Conservation (phyloP, 2,329 filamentous ascomycete species). For the Pseudogymnoascus sp. region DNA sequence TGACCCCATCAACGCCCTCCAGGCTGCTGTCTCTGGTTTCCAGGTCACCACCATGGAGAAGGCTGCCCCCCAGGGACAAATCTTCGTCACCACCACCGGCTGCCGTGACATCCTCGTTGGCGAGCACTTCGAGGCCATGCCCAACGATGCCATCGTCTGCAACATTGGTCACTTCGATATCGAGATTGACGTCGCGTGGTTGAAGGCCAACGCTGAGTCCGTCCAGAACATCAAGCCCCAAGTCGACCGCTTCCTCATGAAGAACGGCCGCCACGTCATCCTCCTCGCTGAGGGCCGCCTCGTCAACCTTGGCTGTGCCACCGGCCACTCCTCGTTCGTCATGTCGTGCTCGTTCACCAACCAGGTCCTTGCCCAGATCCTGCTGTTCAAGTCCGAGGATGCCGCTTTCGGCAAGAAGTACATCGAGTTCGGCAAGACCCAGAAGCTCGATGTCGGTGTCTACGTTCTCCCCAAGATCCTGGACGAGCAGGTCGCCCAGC, state of each 20-base stretch:
- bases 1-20: constrained; percentile 98
- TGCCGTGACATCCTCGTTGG: constrained; percentile 96
- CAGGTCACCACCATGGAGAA: constrained; percentile 98
- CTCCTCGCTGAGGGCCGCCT: constrained; percentile 97
- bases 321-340: constrained; percentile 98
- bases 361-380: constrained; percentile 99
- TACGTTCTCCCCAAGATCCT: constrained; percentile 98
- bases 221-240: constrained; percentile 99
- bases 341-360: constrained; percentile 99
- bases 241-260: constrained; percentile 95
- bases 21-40: constrained; percentile 95
- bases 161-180: constrained; percentile 99
- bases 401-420: constrained; percentile 87
- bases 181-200: constrained; percentile 99
- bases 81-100: constrained; percentile 98
- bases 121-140: constrained; percentile 90
- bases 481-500: constrained; percentile 94
- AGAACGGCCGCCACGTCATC: constrained; percentile 92
- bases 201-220: constrained; percentile 91
- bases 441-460: constrained; percentile 85
- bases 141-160: constrained; percentile 97
- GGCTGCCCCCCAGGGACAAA: constrained; percentile 80
- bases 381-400: constrained; percentile 91
- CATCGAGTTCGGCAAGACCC: constrained; percentile 86
- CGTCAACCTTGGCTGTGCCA: constrained; percentile 98